Conservation (phyloP, 768 basidiomycete genomes). For the Clathrus columnatus region DNA sequence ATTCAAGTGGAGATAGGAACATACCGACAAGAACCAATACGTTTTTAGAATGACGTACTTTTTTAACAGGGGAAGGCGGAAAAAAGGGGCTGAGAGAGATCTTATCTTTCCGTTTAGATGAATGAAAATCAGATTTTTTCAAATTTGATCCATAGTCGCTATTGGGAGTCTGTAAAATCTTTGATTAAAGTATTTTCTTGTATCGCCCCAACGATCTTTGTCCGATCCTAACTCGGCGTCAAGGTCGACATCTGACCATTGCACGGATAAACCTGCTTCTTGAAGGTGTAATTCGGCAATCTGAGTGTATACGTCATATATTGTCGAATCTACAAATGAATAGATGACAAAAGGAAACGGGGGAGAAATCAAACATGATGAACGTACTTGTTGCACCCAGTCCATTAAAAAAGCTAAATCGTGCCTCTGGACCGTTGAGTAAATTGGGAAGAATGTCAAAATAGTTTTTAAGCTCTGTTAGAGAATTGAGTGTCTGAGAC, state of each 20-base stretch:
- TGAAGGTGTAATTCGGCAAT: constrained; percentile 79
- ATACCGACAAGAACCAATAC: too few species aligned
- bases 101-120: too few species aligned
- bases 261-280: constrained; percentile 68
- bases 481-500: not conserved
- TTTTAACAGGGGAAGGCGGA: too few species aligned
- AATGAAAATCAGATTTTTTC: too few species aligned
- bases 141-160: constrained; percentile 7
- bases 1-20: too few species aligned
- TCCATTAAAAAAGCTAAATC: constrained; percentile 95
- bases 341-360: not conserved
- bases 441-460: constrained; percentile 76
- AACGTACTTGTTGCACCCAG: constrained; percentile 92
- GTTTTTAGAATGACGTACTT: too few species aligned
- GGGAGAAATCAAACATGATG: too few species aligned
- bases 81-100: too few species aligned
- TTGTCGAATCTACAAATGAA: constrained; percentile 57
- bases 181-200: constrained; percentile 66
- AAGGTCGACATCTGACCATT: constrained; percentile 74
- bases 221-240: constrained; percentile 43
- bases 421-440: constrained; percentile 61
- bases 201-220: constrained; percentile 65
- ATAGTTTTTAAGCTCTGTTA: constrained; percentile 60
- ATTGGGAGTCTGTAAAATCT: constrained; percentile 54
- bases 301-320: constrained; percentile 86